Conservation (phyloP, 2,329 filamentous ascomycete genomes). For the Mycosphaerelloides madeirae region DNA sequence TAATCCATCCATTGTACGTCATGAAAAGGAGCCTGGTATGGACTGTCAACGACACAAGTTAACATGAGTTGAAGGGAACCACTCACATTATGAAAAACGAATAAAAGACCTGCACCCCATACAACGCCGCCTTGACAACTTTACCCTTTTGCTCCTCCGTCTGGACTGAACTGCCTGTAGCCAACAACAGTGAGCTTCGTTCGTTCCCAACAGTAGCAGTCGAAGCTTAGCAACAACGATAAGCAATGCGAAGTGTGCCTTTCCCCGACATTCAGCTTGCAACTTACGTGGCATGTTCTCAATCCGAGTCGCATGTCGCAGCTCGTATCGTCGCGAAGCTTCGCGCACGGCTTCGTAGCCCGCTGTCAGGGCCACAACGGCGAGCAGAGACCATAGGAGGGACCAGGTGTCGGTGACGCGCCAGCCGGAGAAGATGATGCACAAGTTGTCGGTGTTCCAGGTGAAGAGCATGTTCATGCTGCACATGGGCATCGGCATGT, state of each 20-base stretch:
- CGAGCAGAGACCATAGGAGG: constrained; percentile 76
- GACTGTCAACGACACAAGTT: not conserved
- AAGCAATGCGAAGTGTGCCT: constrained; percentile 2
- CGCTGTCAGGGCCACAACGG: constrained; percentile 76
- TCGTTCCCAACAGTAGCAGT: constrained; percentile 29
- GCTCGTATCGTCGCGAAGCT: constrained; percentile 71
- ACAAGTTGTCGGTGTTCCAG: constrained; percentile 88
- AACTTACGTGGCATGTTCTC: constrained; percentile 38
- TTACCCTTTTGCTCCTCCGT: constrained; percentile 60
- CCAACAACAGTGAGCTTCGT: constrained; percentile 64
- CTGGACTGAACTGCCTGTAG: constrained; percentile 34
- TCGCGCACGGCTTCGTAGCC: constrained; percentile 88
- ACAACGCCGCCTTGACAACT: constrained; percentile 74
- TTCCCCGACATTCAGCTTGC: not conserved
- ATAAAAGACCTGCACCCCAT: constrained; percentile 94
- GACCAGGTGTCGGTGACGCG: constrained; percentile 69
- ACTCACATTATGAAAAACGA: constrained; percentile 99
- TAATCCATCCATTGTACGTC: constrained; percentile 99
- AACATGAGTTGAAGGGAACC: too few relatives aligned
- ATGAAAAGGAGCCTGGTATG: constrained; percentile 83
- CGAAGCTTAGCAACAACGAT: constrained; percentile 7
- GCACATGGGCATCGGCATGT: constrained; percentile 59
- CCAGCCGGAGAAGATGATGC: constrained; percentile 93
- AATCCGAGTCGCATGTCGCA: constrained; percentile 45
- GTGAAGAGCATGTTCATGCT: constrained; percentile 95